Evolutionary conservation across 192 early-diverging fungal species (phyloP), one percentile per base, ranked within the genome.

Genomic region (Chytriomyces sp.): DNA sequence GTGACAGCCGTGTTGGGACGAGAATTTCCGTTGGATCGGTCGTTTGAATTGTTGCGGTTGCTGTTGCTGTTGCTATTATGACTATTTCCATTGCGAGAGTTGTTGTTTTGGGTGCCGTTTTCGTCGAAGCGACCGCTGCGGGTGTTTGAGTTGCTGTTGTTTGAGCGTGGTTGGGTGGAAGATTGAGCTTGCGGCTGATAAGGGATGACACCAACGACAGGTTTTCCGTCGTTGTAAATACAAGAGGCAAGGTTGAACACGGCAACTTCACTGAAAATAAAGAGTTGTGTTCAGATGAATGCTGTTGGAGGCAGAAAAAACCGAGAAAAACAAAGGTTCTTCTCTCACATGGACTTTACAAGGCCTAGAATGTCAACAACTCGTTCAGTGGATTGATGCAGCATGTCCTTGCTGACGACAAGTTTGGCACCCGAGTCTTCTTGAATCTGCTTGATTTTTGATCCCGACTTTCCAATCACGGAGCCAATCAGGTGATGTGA

Each of bases 311-410:
- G 57, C 57, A 60, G 23, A n/a, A n/a, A 59, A 60, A 60, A 60
- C 23, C 2, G 57, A 60, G 23, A 60, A 23, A 59, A 23, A n/a
- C 16, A 60, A 60, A 60, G 23, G 23, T 59, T 59, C 20, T 59
- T 59, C 16, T 59, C 20, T 71, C 69, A 71, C 69, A 97, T 93
- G 43, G 90, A 89, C 47, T 95, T 93, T 53, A 91, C 86, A 62
- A 87, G 84, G 76, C 96, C 96, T 64, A 92, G 88, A 50, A 97
- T 87, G 69, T 96, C 95, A 35, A 96, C 91, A 50, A 96, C 90
- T 69, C 96, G 94, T 84, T 97, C 96, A 44, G 96, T 97, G 10
- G 91, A 93, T 81, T 97, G 93, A 20, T 94, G 94, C n/a, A 97
- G 86, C 91, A 96, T 95, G 72, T 96, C 93, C 82, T 97, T 97